Conservation (phyloP, 192 early-diverging fungal genomes). For the Chytriomyces hyalinus region DNA sequence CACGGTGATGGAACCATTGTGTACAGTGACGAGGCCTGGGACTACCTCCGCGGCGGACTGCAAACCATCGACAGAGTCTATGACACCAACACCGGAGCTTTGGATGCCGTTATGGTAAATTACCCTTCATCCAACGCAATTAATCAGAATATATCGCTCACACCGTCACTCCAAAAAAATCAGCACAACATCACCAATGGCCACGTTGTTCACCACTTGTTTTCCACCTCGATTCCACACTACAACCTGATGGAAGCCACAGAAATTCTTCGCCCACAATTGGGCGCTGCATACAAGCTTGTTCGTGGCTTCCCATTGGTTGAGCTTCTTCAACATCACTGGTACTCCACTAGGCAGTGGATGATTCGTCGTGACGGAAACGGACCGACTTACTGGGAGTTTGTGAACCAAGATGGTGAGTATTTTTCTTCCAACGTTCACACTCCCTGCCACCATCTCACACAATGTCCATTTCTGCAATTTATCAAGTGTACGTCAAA, state of each 20-base stretch:
- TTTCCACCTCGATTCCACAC: slow-evolving; percentile 52
- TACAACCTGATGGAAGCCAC: slow-evolving; percentile 55
- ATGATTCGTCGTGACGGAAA: slow-evolving; percentile 7
- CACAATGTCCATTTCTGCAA: too few species aligned
- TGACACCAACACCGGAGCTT: slow-evolving; percentile 38
- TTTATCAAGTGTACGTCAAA: too few species aligned
- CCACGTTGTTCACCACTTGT: slow-evolving; percentile 55
- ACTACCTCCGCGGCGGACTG: slow-evolving; percentile 47
- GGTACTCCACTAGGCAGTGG: slow-evolving; percentile 30
- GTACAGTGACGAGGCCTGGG: slow-evolving; percentile 44
- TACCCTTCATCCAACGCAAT: background rate
- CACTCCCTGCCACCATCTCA: too few species aligned
- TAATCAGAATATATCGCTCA: background rate
- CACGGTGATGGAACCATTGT: slow-evolving; percentile 40
- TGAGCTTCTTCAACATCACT: slow-evolving; percentile 46
- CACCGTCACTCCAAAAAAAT: background rate
- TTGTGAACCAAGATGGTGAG: slow-evolving; percentile 13
- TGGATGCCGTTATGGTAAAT: slow-evolving; percentile 42
- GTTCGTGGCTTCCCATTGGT: slow-evolving; percentile 47
- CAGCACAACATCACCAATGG: slow-evolving; percentile 55
- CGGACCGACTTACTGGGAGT: slow-evolving; percentile 14
- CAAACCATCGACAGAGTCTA: slow-evolving; percentile 54
- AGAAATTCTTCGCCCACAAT: slow-evolving; percentile 27
- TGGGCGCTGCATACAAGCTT: slow-evolving; percentile 37
- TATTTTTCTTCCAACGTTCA: too few species aligned